A percentile compares a stretch with the other conserved stretches of the same genome.
These are phyloP conservation scores for Grosmannia serpens DNA, from an alignment of 2,329 filamentous ascomycete genomes.

Conservation along the genomic window DNA sequence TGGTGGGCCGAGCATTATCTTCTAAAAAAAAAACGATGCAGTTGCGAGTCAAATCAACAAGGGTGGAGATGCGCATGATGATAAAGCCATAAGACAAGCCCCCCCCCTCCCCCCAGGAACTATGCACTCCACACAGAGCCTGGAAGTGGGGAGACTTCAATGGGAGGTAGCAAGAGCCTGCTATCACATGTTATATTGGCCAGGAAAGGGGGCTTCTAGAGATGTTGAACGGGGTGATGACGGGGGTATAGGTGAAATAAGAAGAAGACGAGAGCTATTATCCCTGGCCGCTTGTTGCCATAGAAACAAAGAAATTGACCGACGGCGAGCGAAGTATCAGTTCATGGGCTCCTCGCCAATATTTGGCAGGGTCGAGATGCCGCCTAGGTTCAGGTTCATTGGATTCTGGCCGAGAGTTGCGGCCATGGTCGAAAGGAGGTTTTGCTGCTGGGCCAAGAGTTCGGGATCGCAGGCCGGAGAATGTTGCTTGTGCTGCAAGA, in stretches of 20 bases:
- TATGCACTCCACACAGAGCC: neutral
- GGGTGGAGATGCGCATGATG: neutral
- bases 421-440: constrained; percentile 22
- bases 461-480: constrained; percentile 87
- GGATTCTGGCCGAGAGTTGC: constrained; percentile 17
- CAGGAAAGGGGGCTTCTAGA: neutral
- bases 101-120: neutral
- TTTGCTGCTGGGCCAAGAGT: constrained; percentile 34
- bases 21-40: neutral
- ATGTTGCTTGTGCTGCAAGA: constrained; percentile 57
- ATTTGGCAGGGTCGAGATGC: constrained; percentile 21
- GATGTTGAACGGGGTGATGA: neutral
- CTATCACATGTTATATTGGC: neutral
- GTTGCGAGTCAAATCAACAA: neutral
- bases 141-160: neutral
- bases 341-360: constrained; percentile 32
- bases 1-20: neutral
- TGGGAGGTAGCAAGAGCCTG: neutral
- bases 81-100: neutral
- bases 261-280: neutral
- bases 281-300: neutral
- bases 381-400: constrained; percentile 21
- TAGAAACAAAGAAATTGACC: neutral
- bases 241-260: neutral
- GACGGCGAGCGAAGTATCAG: constrained; percentile 4